Evolutionary conservation across 192 early-diverging fungal species (phyloP).

Genomic region (Umbelopsis ramanniana): DNA sequence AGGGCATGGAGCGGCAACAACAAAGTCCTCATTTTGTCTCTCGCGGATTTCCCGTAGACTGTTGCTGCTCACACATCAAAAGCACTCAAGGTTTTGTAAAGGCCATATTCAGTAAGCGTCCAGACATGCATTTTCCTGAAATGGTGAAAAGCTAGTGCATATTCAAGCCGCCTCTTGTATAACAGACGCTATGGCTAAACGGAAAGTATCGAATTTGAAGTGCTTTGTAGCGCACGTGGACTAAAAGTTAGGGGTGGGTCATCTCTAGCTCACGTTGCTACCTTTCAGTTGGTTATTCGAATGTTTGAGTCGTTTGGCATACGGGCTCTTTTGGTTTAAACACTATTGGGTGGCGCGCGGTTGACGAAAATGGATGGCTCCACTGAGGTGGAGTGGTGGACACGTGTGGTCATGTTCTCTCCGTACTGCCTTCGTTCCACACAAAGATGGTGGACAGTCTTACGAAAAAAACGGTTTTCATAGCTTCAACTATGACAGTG

Average conservation of each 20-base stretch:
- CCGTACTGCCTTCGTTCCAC: no score
- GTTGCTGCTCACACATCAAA: neutral
- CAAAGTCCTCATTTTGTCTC: neutral
- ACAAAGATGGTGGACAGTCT: neutral
- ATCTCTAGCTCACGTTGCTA: no score
- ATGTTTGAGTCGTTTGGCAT: no score
- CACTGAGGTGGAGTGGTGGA: neutral
- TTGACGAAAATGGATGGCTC: neutral
- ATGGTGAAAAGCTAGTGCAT: neutral
- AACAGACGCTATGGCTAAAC: neutral
- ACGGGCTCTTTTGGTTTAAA: neutral
- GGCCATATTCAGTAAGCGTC: neutral
- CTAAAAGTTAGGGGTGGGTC: neutral
- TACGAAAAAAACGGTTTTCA: neutral
- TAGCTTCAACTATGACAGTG: no score
- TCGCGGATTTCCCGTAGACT: neutral
- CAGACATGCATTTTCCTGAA: neutral
- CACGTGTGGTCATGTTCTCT: conserved; percentile 5
- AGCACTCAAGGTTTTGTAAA: neutral
- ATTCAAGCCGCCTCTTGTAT: neutral
- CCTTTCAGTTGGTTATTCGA: no score
- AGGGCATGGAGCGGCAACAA: neutral
- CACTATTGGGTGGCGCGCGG: neutral
- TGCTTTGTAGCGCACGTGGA: neutral
- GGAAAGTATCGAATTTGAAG: neutral